A percentile compares a stretch with the other conserved stretches of the same genome.
phyloP scores from a whole-genome alignment of 2,329 filamentous ascomycete species.

The Lasiodiplodia hormozganensis region DNA sequence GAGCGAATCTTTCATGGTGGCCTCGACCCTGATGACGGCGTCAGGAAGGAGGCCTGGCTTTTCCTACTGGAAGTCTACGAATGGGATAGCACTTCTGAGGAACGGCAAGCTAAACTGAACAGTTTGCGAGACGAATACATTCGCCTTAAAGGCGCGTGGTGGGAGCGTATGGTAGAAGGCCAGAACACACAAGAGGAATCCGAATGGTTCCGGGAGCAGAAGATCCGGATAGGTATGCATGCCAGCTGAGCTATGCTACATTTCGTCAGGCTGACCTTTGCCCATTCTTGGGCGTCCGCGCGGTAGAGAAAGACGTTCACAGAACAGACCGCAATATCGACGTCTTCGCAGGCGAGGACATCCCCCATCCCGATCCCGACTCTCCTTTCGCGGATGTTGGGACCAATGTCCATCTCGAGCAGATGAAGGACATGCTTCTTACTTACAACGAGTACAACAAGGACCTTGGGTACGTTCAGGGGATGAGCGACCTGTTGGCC shows the following conservation, averaged over 20 bases:
- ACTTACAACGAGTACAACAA: slow-evolving; percentile 99
- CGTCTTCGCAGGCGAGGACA: slow-evolving; percentile 96
- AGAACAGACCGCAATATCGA: slow-evolving; percentile 92
- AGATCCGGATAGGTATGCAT: slow-evolving; percentile 83
- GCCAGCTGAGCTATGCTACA: slow-evolving; percentile 5
- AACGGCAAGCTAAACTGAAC: slow-evolving; percentile 81
- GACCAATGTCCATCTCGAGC: slow-evolving; percentile 96
- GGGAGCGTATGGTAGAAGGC: slow-evolving; percentile 88
- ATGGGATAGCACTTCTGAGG: slow-evolving; percentile 89
- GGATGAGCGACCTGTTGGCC: slow-evolving; percentile 95
- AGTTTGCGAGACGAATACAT: slow-evolving; percentile 93
- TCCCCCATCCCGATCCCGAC: slow-evolving; percentile 92
- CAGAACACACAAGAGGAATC: slow-evolving; percentile 79
- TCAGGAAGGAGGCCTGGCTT: slow-evolving; percentile 95
- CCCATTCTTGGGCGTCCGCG: slow-evolving; percentile 61
- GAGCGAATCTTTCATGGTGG: slow-evolving; percentile 97
- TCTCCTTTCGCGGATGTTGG: slow-evolving; percentile 92
- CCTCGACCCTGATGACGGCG: slow-evolving; percentile 84
- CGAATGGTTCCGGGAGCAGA: slow-evolving; percentile 98
- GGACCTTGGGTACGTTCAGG: slow-evolving; percentile 95
- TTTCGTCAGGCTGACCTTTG: slow-evolving; percentile 50
- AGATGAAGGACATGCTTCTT: slow-evolving; percentile 98
- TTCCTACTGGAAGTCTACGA: slow-evolving; percentile 91
- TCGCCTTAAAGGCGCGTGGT: slow-evolving; percentile 92
- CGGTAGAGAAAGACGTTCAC: slow-evolving; percentile 95